A percentile compares a stretch with the other conserved stretches of the same genome.
phyloP scores from a whole-genome alignment of 352 stramenopile genomes.

The Pythium dissimile region DNA sequence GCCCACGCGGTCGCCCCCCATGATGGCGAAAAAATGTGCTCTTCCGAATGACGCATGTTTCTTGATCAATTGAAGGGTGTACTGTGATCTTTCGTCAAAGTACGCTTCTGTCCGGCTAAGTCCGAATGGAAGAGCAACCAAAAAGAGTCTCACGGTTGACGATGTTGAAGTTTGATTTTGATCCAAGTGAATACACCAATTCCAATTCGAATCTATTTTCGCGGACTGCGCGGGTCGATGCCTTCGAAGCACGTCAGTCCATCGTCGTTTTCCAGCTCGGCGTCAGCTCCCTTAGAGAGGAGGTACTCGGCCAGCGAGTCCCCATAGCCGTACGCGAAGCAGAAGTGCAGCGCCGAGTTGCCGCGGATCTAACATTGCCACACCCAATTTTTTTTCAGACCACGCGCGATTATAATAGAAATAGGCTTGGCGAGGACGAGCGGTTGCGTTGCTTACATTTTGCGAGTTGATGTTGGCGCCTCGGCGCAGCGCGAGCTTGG shows the following conservation, averaged over 20 bases:
- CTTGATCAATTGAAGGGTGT: conserved; percentile 15
- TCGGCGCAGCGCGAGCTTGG: conserved; percentile 78
- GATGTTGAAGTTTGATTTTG: neutral
- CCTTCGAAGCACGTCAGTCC: conserved; percentile 62
- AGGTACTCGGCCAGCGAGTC: conserved; percentile 87
- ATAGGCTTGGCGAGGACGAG: neutral
- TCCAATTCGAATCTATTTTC: no score
- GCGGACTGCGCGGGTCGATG: conserved; percentile 37
- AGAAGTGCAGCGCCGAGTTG: conserved; percentile 90
- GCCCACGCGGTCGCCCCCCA: conserved; percentile 60
- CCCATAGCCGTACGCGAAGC: conserved; percentile 87
- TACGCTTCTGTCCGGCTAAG: conserved; percentile 13
- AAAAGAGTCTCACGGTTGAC: neutral
- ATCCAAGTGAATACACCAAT: no score
- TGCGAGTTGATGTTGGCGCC: conserved; percentile 86
- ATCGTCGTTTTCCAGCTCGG: conserved; percentile 62
- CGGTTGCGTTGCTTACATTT: conserved; percentile 50
- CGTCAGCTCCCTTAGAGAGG: conserved; percentile 84
- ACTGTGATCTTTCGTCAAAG: neutral
- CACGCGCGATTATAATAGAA: neutral
- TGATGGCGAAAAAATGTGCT: conserved; percentile 11
- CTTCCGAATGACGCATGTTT: conserved; percentile 4
- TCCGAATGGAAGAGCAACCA: neutral
- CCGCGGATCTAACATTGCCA: conserved; percentile 72
- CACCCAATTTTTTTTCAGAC: no score